Conservation (phyloP, 805 yeast genomes). For the Torulaspora microellipsoides region DNA sequence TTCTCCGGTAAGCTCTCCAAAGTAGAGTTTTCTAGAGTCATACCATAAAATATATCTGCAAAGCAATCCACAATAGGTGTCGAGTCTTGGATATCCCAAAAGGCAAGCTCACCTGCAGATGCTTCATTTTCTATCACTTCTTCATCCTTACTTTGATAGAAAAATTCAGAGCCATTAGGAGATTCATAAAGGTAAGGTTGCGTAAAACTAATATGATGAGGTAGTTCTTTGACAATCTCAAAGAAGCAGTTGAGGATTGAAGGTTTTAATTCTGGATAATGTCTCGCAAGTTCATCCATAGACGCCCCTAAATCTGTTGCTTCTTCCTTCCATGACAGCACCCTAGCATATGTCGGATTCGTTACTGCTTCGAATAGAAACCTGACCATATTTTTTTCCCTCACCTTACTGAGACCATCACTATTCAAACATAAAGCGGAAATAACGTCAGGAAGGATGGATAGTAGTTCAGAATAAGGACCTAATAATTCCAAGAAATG, state of each 20-base stretch:
- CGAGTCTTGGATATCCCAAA: conserved; percentile 50
- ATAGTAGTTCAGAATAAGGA: conserved; percentile 53
- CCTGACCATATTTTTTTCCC: conserved; percentile 37
- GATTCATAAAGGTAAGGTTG: conserved; percentile 43
- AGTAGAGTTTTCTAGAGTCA: conserved; percentile 48
- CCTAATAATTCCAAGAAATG: conserved; percentile 53
- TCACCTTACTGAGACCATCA: conserved; percentile 61
- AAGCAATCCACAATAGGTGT: conserved; percentile 48
- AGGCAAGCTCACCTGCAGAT: conserved; percentile 37
- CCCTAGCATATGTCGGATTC: conserved; percentile 47
- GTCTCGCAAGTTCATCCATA: conserved; percentile 78
- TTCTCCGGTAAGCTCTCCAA: conserved; percentile 40
- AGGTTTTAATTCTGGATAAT: conserved; percentile 70
- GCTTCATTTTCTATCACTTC: conserved; percentile 41
- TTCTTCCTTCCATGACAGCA: conserved; percentile 49
- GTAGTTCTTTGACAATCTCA: conserved; percentile 42
- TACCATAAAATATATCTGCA: conserved; percentile 43
- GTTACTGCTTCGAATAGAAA: conserved; percentile 49
- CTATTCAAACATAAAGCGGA: conserved; percentile 80
- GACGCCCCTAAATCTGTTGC: conserved; percentile 57
- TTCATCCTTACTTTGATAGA: conserved; percentile 43
- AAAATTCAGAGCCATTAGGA: conserved; percentile 33
- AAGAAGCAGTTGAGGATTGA: conserved; percentile 47
- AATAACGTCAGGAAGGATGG: conserved; percentile 65
- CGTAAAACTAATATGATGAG: conserved; percentile 38